Percentiles rank a stretch among this genome's conserved stretches.
phyloP scores from a whole-genome alignment of 2,329 filamentous ascomycete genomes.

The Emmonsiellopsis sp. region DNA sequence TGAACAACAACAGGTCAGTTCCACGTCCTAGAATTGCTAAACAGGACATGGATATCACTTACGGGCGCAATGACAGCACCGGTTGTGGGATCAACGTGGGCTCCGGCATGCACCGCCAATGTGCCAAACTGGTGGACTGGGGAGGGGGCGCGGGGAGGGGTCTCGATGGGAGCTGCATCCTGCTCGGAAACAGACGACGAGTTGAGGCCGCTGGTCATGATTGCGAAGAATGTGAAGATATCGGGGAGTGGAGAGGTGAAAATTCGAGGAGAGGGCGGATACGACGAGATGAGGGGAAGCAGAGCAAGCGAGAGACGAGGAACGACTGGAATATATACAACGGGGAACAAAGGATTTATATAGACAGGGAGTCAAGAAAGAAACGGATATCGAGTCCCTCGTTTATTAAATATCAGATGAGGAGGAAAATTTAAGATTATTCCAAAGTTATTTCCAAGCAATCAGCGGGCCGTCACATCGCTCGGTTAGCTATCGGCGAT shows the following conservation, averaged over 20 bases:
- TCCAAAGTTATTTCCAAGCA: too few species aligned
- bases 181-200: slow-evolving; percentile 18
- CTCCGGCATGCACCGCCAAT: slow-evolving; percentile 86
- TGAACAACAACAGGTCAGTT: slow-evolving; percentile 8
- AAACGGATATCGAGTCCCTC: too few species aligned
- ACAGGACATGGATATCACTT: slow-evolving; percentile 16
- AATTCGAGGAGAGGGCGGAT: background rate
- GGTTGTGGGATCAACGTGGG: slow-evolving; percentile 80
- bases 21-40: background rate
- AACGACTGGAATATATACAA: too few species aligned
- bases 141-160: slow-evolving; percentile 63
- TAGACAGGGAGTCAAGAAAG: too few species aligned
- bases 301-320: background rate
- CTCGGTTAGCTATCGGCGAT: too few species aligned
- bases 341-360: too few species aligned
- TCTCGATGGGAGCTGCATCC: slow-evolving; percentile 53
- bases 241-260: background rate
- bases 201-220: slow-evolving; percentile 16
- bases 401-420: too few species aligned
- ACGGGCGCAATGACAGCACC: slow-evolving; percentile 89
- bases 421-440: too few species aligned
- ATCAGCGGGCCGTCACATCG: too few species aligned
- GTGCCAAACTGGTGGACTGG: slow-evolving; percentile 81
- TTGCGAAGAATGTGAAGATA: slow-evolving; percentile 1
- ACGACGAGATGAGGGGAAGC: background rate